Evolutionary conservation across 2,329 filamentous ascomycete genomes (phyloP).

Genomic region (Colletotrichum incanum): DNA sequence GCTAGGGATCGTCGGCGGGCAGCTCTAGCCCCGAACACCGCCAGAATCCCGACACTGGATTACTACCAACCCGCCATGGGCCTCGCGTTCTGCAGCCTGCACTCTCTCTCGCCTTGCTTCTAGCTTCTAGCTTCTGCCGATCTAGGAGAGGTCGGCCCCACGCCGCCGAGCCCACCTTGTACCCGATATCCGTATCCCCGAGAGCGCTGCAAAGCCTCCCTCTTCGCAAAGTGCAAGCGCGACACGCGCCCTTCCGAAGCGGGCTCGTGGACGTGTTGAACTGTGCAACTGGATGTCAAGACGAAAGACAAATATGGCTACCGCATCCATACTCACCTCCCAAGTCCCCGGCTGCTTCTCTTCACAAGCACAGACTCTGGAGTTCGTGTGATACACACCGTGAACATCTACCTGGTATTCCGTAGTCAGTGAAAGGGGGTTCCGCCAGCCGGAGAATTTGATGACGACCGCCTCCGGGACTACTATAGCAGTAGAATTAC

Average conservation of each 20-base stretch:
- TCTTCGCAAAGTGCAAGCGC: background rate
- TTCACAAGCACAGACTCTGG: background rate
- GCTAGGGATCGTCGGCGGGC: conserved; percentile 27
- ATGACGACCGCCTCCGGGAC: conserved; percentile 39
- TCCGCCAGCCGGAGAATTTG: conserved; percentile 37
- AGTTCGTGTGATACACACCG: background rate
- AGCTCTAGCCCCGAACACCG: conserved; percentile 33
- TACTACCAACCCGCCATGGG: background rate
- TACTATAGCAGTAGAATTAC: conserved; percentile 31
- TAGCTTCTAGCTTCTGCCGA: conserved; percentile 18
- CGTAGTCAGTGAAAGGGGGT: conserved; percentile 2
- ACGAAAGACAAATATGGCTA: no score
- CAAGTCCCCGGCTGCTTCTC: background rate
- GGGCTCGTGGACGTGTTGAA: background rate
- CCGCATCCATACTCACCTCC: background rate
- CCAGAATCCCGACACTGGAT: conserved; percentile 6
- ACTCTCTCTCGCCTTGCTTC: conserved; percentile 22
- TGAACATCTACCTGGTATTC: background rate
- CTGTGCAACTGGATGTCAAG: background rate
- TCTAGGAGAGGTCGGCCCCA: conserved; percentile 40
- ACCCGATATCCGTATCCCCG: conserved; percentile 5
- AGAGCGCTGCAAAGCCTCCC: background rate
- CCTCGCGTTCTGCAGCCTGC: conserved; percentile 2
- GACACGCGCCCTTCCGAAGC: conserved; percentile 7
- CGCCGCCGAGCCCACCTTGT: conserved; percentile 22